Percentiles rank a stretch among this genome's conserved stretches.
Evolutionary conservation across 805 yeast species (phyloP).

Genomic region (Sungouiella blattae): DNA sequence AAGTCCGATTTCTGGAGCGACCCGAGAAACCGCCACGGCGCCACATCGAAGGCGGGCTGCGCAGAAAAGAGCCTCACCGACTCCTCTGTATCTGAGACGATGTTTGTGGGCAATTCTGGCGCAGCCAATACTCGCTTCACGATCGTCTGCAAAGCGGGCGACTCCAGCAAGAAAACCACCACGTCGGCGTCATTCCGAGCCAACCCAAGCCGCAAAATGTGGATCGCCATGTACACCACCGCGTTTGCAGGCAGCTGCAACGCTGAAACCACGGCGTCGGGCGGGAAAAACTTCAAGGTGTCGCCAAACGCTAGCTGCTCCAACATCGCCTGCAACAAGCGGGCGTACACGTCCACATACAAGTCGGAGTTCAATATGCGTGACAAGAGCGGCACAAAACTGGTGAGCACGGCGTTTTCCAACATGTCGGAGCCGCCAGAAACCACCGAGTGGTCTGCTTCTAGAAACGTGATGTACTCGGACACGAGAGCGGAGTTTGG

Average conservation of each 20-base stretch:
- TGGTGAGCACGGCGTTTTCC: constrained; percentile 8
- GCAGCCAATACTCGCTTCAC: not conserved
- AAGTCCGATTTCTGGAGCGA: not conserved
- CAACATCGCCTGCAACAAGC: constrained; percentile 5
- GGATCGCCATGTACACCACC: constrained; percentile 1
- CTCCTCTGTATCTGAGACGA: not conserved
- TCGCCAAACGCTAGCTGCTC: constrained; percentile 6
- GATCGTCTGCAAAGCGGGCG: not conserved
- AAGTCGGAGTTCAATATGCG: constrained; percentile 2
- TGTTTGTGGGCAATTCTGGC: not conserved
- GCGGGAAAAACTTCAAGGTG: constrained; percentile 6
- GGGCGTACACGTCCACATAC: constrained; percentile 1
- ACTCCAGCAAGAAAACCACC: not conserved
- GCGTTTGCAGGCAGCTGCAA: not conserved
- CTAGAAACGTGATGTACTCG: not conserved
- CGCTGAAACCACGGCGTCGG: constrained; percentile 4
- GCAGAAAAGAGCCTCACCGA: not conserved
- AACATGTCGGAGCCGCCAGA: constrained; percentile 2
- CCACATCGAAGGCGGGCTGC: not conserved
- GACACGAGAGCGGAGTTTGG: not conserved
- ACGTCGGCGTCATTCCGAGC: not conserved
- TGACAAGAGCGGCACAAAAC: constrained; percentile 8
- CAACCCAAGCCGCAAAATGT: not conserved
- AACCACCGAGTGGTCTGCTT: not conserved
- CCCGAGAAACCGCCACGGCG: not conserved